Conservation (phyloP, 2,329 filamentous ascomycete genomes). For the Cordyceps pruinosa region DNA sequence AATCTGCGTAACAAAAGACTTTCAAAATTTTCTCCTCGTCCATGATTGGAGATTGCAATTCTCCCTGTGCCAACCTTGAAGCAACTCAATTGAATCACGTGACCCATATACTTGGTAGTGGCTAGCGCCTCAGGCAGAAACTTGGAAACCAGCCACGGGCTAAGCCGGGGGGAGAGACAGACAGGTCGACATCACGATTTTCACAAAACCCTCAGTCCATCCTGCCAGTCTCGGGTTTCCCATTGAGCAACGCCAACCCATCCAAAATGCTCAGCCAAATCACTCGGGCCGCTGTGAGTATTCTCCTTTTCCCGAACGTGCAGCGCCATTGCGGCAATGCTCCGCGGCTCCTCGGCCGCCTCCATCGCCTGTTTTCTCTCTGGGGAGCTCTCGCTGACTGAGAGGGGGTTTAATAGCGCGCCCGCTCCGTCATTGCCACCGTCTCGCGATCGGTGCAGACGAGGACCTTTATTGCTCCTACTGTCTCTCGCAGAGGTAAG, state of each 20-base stretch:
- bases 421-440: slow-evolving; percentile 42
- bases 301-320: neutral
- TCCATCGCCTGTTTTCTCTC: no score
- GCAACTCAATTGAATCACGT: neutral
- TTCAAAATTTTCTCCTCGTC: no score
- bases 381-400: slow-evolving; percentile 21
- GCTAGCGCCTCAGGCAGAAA: slow-evolving; percentile 14
- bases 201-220: slow-evolving; percentile 37
- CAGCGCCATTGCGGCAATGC: neutral
- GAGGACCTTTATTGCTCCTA: slow-evolving; percentile 54
- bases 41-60: neutral
- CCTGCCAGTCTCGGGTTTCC: slow-evolving; percentile 27
- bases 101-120: neutral
- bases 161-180: slow-evolving; percentile 10
- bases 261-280: slow-evolving; percentile 51
- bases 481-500: slow-evolving; percentile 56
- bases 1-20: no score
- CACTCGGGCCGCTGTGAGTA: slow-evolving; percentile 49
- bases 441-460: slow-evolving; percentile 43
- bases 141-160: slow-evolving; percentile 10
- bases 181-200: slow-evolving; percentile 34
- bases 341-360: neutral
- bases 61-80: neutral
- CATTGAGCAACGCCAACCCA: slow-evolving; percentile 42
- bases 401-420: slow-evolving; percentile 37